A percentile compares a stretch with the other conserved stretches of the same genome.
These are phyloP conservation scores for Candida vartiovaarae DNA, from an alignment of 805 yeast species.

Conservation along the genomic window DNA sequence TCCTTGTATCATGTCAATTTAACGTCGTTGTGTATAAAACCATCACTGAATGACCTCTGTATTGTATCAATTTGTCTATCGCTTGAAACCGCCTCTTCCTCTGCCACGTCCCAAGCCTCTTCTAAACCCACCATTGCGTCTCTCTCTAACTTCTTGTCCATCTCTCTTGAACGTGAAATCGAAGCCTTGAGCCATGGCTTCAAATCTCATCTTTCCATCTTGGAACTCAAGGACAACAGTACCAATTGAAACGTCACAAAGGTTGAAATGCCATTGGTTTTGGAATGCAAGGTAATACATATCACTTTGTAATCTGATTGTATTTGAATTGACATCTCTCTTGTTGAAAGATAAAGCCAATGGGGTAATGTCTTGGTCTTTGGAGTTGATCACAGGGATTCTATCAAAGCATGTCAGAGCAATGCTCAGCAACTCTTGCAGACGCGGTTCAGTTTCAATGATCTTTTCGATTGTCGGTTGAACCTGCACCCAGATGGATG, in stretches of 20 bases:
- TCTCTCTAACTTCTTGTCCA: conserved; percentile 18
- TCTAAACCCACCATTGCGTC: conserved; percentile 12
- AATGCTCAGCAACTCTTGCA: conserved; percentile 41
- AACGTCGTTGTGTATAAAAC: neutral
- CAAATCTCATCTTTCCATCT: conserved; percentile 44
- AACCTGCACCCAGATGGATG: conserved; percentile 57
- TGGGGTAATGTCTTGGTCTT: conserved; percentile 36
- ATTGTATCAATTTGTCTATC: conserved; percentile 11
- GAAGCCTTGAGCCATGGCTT: conserved; percentile 53
- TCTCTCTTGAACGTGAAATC: conserved; percentile 46
- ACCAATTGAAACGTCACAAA: conserved; percentile 56
- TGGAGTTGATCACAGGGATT: conserved; percentile 40
- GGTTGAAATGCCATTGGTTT: conserved; percentile 71
- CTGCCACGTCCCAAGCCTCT: conserved; percentile 15
- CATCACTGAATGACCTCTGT: conserved; percentile 2
- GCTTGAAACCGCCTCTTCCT: conserved; percentile 22
- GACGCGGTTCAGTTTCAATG: conserved; percentile 33
- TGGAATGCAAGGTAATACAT: conserved; percentile 57
- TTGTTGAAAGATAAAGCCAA: conserved; percentile 33
- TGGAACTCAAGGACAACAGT: conserved; percentile 35
- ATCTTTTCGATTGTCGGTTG: conserved; percentile 42
- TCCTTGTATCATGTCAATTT: neutral
- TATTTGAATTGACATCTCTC: conserved; percentile 33
- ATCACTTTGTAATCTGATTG: conserved; percentile 48
- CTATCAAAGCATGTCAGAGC: conserved; percentile 58